Evolutionary conservation across 2,329 filamentous ascomycete species (phyloP).

Genomic region (Fusarium subtropicale): DNA sequence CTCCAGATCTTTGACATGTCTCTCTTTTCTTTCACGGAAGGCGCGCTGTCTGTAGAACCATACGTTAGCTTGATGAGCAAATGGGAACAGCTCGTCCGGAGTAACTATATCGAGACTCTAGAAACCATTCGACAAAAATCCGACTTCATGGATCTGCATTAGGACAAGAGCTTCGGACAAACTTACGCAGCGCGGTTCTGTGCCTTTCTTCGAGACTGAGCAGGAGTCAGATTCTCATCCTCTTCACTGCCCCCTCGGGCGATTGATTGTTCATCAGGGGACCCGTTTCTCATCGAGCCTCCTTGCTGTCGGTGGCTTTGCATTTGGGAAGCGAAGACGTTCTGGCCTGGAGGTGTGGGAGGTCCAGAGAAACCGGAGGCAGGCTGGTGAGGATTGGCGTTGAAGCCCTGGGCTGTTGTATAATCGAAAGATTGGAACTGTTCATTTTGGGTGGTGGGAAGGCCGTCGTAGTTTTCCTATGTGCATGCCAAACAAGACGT

Average conservation of each 20-base stretch:
- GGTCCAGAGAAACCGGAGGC: constrained; percentile 58
- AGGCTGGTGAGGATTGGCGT: constrained; percentile 50
- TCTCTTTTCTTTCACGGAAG: constrained; percentile 95
- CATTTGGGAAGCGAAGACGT: constrained; percentile 47
- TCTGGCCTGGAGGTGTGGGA: constrained; percentile 63
- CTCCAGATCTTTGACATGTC: constrained; percentile 93
- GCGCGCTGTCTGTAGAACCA: constrained; percentile 79
- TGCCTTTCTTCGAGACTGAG: constrained; percentile 69
- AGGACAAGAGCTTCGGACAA: not conserved
- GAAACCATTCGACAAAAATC: not conserved
- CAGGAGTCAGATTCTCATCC: constrained; percentile 66
- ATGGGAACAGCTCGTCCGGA: not conserved
- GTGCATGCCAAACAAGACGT: constrained; percentile 15
- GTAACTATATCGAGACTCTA: not conserved
- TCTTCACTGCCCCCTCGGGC: constrained; percentile 63
- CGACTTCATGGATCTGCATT: not conserved
- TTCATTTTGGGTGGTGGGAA: constrained; percentile 57
- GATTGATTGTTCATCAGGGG: constrained; percentile 51
- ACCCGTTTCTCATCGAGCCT: constrained; percentile 37
- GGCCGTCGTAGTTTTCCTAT: constrained; percentile 63
- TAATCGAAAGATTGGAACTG: constrained; percentile 62
- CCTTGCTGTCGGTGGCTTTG: constrained; percentile 41
- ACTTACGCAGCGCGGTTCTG: constrained; percentile 73
- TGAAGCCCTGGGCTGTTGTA: constrained; percentile 51
- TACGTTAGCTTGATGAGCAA: constrained; percentile 30